A percentile compares a stretch with the other conserved stretches of the same genome.
phyloP scores from a whole-genome alignment of 148 eudicot genomes.

The Mesembryanthemum crystallinum region DNA sequence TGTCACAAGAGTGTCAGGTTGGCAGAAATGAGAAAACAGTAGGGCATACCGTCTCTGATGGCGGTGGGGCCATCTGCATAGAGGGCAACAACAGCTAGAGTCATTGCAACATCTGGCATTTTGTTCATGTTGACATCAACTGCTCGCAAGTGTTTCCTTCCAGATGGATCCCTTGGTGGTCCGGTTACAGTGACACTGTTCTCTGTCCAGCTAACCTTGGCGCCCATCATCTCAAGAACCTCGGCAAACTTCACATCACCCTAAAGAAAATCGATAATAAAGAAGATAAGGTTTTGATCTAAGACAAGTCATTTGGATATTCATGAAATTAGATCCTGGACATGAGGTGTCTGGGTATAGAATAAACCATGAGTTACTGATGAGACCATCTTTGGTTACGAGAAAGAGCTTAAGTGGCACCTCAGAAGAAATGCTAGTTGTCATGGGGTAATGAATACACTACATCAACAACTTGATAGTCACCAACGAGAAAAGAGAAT shows the following conservation, averaged over 20 bases:
- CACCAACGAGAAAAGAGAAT: too few relatives aligned
- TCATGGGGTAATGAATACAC: too few relatives aligned
- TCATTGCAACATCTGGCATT: slow-evolving; percentile 99
- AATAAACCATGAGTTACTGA: neutral
- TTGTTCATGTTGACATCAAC: slow-evolving; percentile 98
- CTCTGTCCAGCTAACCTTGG: slow-evolving; percentile 92
- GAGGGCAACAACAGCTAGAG: slow-evolving; percentile 93
- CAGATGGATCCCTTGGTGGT: slow-evolving; percentile 67
- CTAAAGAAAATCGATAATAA: slow-evolving; percentile 32
- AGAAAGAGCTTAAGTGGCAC: neutral
- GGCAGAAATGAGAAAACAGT: slow-evolving; percentile 3
- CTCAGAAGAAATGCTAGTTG: neutral
- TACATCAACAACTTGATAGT: too few relatives aligned
- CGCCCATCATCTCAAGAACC: slow-evolving; percentile 97
- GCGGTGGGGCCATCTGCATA: slow-evolving; percentile 94
- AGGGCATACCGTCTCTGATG: slow-evolving; percentile 85
- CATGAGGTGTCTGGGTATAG: neutral
- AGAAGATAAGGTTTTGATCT: slow-evolving; percentile 11
- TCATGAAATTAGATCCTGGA: neutral
- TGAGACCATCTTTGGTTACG: neutral
- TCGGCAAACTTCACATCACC: slow-evolving; percentile 97
- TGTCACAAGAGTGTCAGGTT: slow-evolving; percentile 7
- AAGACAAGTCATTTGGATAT: neutral
- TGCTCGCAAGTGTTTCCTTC: slow-evolving; percentile 71
- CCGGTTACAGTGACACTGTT: slow-evolving; percentile 91